Percentiles rank a stretch among this genome's conserved stretches.
phyloP scores from a whole-genome alignment of 371 early-diverging fungal species.

The Mucor mucedo region DNA sequence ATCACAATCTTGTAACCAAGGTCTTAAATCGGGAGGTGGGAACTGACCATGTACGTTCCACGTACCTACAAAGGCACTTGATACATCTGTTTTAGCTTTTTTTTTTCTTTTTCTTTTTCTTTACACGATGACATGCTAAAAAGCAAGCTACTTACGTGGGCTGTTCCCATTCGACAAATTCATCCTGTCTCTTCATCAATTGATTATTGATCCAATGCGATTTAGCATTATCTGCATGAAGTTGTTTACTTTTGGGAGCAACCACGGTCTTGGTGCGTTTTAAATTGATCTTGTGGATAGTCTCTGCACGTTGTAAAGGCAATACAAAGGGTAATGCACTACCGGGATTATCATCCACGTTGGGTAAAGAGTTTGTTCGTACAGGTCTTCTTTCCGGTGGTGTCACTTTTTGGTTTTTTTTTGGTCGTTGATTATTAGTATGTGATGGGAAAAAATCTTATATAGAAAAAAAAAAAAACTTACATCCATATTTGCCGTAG shows the following conservation, averaged over 20 bases:
- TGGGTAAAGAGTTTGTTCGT: constrained; percentile 32
- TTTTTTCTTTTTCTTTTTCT: too few species aligned
- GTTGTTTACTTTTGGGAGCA: constrained; percentile 14
- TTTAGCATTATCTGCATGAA: constrained; percentile 45
- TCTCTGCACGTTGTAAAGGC: constrained; percentile 42
- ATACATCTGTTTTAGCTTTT: neutral
- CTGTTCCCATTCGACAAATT: constrained; percentile 55
- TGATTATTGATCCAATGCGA: constrained; percentile 66
- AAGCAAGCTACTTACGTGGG: constrained; percentile 39
- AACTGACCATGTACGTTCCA: constrained; percentile 91
- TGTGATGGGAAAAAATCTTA: neutral
- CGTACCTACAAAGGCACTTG: constrained; percentile 81
- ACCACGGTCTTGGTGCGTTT: constrained; percentile 35
- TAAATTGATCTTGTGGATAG: constrained; percentile 37
- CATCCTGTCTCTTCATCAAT: constrained; percentile 55
- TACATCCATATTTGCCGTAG: too few species aligned
- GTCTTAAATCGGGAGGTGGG: constrained; percentile 59
- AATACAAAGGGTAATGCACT: constrained; percentile 42
- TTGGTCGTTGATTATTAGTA: neutral
- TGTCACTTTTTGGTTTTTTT: neutral
- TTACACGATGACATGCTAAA: too few species aligned
- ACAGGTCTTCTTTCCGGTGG: constrained; percentile 17
- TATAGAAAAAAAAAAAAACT: neutral
- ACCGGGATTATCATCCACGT: constrained; percentile 7
- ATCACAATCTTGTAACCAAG: constrained; percentile 67